These are phyloP conservation scores for Tetrahymena thermophila DNA, from an alignment of 73 alveolate species.

Conservation along the genomic window DNA sequence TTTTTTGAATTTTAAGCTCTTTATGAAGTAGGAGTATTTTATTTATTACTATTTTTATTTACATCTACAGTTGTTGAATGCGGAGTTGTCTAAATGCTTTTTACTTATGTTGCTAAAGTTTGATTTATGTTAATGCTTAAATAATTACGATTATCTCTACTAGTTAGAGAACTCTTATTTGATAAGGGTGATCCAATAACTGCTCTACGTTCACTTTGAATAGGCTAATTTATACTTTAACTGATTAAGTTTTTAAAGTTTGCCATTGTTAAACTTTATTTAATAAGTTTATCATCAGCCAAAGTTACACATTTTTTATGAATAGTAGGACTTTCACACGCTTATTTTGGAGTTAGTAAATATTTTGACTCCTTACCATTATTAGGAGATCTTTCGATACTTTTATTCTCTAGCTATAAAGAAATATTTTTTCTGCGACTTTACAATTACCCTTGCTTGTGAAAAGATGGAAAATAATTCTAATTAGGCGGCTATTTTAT, in stretches of 20 bases:
- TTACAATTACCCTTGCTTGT: not conserved
- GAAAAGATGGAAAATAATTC: not conserved
- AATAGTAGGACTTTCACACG: not conserved
- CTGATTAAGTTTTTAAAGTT: not conserved
- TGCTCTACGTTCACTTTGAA: not conserved
- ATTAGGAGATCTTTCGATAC: not conserved
- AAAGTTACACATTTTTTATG: not conserved
- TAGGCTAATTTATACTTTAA: not conserved
- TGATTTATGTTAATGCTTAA: not conserved
- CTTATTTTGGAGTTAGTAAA: not conserved
- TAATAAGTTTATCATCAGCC: not conserved
- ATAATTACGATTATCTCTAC: not conserved
- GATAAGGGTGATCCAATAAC: not conserved
- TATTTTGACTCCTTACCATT: not conserved
- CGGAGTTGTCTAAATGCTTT: not conserved
- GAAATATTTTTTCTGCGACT: not conserved
- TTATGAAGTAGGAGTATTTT: not conserved
- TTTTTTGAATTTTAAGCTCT: not conserved
- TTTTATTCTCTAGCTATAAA: not conserved
- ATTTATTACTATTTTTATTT: not conserved
- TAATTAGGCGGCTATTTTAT: not conserved
- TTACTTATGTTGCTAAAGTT: not conserved
- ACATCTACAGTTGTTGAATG: not conserved
- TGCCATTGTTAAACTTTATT: not conserved
- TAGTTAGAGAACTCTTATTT: not conserved